phyloP scores from a whole-genome alignment of 2,329 filamentous ascomycete species.

The Eutypa lata region DNA sequence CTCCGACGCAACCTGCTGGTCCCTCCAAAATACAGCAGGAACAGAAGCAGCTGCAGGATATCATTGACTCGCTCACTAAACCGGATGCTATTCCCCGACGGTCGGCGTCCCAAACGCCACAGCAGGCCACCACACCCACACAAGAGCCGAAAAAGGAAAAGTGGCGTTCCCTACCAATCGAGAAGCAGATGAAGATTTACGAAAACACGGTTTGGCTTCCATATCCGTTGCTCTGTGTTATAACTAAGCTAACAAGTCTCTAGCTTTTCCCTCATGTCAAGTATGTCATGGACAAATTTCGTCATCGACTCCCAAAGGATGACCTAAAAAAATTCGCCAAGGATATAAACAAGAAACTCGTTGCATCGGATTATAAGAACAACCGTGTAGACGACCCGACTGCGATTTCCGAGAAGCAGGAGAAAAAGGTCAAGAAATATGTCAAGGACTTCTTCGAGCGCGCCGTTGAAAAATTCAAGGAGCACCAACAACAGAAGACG shows the following conservation, averaged over 20 bases:
- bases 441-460: conserved; percentile 86
- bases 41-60: conserved; percentile 75
- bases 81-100: conserved; percentile 54
- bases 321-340: conserved; percentile 62
- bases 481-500: conserved; percentile 61
- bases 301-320: conserved; percentile 81
- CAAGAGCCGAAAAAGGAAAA: conserved; percentile 64
- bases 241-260: conserved; percentile 11
- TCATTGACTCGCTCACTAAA: conserved; percentile 81
- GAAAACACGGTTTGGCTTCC: conserved; percentile 76
- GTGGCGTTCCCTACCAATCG: conserved; percentile 66
- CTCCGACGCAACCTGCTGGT: conserved; percentile 57
- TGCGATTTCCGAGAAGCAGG: conserved; percentile 69
- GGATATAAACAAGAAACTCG: conserved; percentile 80
- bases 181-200: conserved; percentile 94
- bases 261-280: conserved; percentile 84
- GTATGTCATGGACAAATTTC: conserved; percentile 82
- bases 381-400: conserved; percentile 81
- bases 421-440: conserved; percentile 77
- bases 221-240: conserved; percentile 9
- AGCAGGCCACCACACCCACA: conserved; percentile 51
- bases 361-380: conserved; percentile 88
- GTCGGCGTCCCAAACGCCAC: conserved; percentile 61
- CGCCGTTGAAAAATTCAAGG: conserved; percentile 71
- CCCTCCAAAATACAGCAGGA: conserved; percentile 62